Evolutionary conservation across 73 alveolate genomes (phyloP).

Genomic region (Symbiodinium pilosum): DNA sequence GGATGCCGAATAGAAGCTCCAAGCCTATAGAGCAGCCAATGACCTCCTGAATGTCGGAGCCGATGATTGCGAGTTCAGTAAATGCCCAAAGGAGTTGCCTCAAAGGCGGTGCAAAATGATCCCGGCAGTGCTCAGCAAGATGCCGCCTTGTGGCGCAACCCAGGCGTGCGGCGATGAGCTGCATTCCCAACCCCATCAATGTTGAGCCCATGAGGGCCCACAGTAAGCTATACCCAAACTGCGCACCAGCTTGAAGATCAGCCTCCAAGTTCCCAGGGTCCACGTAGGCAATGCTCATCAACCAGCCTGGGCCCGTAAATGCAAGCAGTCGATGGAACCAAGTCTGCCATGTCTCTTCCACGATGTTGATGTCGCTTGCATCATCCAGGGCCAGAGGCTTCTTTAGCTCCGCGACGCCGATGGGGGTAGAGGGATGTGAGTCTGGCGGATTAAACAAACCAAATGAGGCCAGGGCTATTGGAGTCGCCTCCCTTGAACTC

Average conservation of each 20-base stretch:
- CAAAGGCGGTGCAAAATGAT: slow-evolving; percentile 33
- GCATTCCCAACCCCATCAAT: slow-evolving; percentile 95
- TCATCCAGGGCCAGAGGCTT: not conserved
- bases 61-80: slow-evolving; percentile 80
- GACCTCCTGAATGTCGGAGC: slow-evolving; percentile 90
- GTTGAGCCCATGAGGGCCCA: slow-evolving; percentile 96
- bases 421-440: slow-evolving; percentile 74
- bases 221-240: slow-evolving; percentile 95
- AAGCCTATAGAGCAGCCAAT: slow-evolving; percentile 82
- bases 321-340: slow-evolving; percentile 66
- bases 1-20: slow-evolving; percentile 1
- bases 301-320: slow-evolving; percentile 88
- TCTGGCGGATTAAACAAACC: slow-evolving; percentile 64
- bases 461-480: slow-evolving; percentile 48
- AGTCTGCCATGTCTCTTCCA: not conserved
- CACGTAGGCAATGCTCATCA: slow-evolving; percentile 96
- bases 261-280: slow-evolving; percentile 97
- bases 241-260: slow-evolving; percentile 59
- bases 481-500: slow-evolving; percentile 19
- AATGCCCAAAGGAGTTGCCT: slow-evolving; percentile 52
- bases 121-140: slow-evolving; percentile 96
- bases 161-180: slow-evolving; percentile 96
- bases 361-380: not conserved
- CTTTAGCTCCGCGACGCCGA: slow-evolving; percentile 29
- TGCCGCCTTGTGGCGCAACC: slow-evolving; percentile 96